phyloP scores from a whole-genome alignment of 1,139 yeast species.

The Blastobotrys serpentis region DNA sequence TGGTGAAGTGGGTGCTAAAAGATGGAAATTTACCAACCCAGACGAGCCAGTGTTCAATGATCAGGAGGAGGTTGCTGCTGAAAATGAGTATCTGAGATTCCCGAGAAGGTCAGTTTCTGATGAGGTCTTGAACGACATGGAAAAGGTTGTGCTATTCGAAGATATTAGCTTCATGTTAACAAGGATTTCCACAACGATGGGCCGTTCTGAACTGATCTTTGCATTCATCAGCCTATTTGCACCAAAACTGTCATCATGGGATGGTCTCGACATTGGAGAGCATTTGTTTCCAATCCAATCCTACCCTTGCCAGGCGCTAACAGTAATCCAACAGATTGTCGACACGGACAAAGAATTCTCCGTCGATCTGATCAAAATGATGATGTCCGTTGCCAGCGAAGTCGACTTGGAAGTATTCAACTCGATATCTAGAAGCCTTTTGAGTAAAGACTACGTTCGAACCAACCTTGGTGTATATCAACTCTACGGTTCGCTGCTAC shows the following conservation, averaged over 20 bases:
- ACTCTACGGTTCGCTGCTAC: slow-evolving; percentile 6
- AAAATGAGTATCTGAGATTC: not conserved
- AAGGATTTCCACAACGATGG: not conserved
- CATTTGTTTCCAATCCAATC: not conserved
- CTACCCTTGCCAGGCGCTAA: not conserved
- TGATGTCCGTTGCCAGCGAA: slow-evolving; percentile 1
- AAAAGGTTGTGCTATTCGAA: slow-evolving; percentile 11
- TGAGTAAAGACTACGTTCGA: slow-evolving; percentile 2
- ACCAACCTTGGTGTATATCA: slow-evolving; percentile 8
- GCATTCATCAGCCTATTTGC: not conserved
- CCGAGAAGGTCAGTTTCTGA: slow-evolving; percentile 12
- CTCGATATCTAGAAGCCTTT: slow-evolving; percentile 2
- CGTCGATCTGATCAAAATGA: slow-evolving; percentile 9
- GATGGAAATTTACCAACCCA: slow-evolving; percentile 8
- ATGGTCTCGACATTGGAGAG: not conserved
- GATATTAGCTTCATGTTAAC: slow-evolving; percentile 13
- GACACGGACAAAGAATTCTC: slow-evolving; percentile 10
- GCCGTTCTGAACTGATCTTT: slow-evolving; percentile 5
- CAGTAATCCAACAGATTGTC: slow-evolving; percentile 13
- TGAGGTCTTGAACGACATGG: not conserved
- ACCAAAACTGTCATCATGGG: not conserved
- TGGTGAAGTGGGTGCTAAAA: slow-evolving; percentile 21
- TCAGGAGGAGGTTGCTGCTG: not conserved
- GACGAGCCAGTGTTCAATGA: slow-evolving; percentile 6
- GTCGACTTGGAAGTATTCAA: slow-evolving; percentile 9